A percentile compares a stretch with the other conserved stretches of the same genome.
Conservation (phyloP, 2,329 filamentous ascomycete species). For the Cladosporium velox region DNA sequence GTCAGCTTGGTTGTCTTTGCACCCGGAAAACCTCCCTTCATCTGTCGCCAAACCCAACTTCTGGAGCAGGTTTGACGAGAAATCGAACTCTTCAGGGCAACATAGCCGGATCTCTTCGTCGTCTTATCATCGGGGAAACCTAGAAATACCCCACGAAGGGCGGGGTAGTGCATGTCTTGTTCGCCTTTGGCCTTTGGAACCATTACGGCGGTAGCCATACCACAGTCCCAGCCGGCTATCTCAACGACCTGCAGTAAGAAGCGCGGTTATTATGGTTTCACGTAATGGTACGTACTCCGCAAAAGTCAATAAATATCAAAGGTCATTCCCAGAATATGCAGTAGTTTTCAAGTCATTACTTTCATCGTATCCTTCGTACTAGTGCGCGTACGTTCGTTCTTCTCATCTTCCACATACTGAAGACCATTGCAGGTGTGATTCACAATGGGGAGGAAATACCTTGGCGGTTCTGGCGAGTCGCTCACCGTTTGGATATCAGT, state of each 20-base stretch:
- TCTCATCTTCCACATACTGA: neutral
- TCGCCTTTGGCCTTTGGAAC: neutral
- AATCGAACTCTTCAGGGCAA: neutral
- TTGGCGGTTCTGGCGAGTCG: constrained; percentile 53
- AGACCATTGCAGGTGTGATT: neutral
- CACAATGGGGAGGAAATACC: constrained; percentile 51
- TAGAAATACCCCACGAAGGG: neutral
- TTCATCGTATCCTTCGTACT: neutral
- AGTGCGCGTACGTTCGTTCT: neutral
- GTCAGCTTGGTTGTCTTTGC: constrained; percentile 10
- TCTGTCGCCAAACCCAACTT: neutral
- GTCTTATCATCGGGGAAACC: neutral
- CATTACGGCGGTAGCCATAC: neutral
- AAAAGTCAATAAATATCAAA: constrained; percentile 4
- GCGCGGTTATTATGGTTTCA: constrained; percentile 5
- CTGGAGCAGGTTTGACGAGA: constrained; percentile 5
- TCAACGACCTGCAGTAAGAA: neutral
- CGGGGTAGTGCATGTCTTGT: constrained; percentile 7
- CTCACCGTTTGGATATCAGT: constrained; percentile 57
- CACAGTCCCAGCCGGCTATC: neutral
- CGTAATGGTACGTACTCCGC: constrained; percentile 7
- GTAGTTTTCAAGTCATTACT: neutral
- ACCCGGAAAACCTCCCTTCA: constrained; percentile 1
- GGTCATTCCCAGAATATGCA: neutral
- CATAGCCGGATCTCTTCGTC: neutral